Evolutionary conservation across 371 early-diverging fungal species (phyloP).

Genomic region (Mortierella sp.): DNA sequence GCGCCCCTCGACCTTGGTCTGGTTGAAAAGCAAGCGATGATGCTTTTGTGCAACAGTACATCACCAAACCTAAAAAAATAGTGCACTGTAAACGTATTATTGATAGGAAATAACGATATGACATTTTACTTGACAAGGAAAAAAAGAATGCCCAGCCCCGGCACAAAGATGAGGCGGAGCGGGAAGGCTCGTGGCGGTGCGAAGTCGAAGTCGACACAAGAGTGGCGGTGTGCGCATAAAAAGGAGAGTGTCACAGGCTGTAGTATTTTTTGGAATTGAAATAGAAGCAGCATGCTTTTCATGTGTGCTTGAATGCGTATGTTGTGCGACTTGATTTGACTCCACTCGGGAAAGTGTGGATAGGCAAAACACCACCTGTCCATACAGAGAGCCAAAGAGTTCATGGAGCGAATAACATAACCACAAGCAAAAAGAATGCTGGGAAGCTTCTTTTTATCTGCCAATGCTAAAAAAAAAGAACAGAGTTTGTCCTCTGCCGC

Average conservation of each 20-base stretch:
- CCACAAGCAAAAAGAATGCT: neutral
- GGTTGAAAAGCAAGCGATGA: too few species aligned
- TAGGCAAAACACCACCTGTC: too few species aligned
- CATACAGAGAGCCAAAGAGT: neutral
- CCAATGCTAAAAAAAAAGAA: neutral
- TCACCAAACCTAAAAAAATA: too few species aligned
- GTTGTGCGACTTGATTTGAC: too few species aligned
- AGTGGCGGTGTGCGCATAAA: neutral
- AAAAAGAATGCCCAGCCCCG: neutral
- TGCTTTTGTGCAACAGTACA: neutral
- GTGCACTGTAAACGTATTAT: too few species aligned
- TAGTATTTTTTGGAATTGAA: neutral
- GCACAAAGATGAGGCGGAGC: slow-evolving; percentile 6
- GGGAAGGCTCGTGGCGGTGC: neutral
- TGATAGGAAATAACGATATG: neutral
- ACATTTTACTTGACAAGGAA: neutral
- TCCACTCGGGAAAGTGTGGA: too few species aligned
- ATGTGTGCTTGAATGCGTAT: too few species aligned
- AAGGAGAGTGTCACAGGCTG: neutral
- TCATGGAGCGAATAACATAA: neutral
- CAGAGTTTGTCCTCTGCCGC: neutral
- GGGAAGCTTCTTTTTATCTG: slow-evolving; percentile 2
- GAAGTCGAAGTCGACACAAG: neutral
- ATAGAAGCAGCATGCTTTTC: too few species aligned
- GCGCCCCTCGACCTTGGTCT: too few species aligned